Percentiles rank a stretch among this genome's conserved stretches.
Evolutionary conservation across 1,284 basidiomycete genomes (phyloP).

Genomic region (Rhodofomes roseus): DNA sequence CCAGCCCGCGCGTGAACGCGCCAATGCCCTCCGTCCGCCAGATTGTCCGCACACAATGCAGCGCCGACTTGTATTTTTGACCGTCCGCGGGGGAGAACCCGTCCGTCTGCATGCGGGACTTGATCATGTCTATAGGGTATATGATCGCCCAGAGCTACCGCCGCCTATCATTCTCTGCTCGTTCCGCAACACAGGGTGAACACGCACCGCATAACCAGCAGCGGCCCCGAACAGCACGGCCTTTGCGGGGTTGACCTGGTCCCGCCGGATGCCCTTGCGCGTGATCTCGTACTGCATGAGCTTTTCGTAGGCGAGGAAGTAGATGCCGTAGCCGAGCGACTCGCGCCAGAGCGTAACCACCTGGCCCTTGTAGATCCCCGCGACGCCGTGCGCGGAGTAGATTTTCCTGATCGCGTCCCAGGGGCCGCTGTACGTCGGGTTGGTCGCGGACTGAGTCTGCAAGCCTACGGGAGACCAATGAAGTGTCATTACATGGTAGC

Average conservation of each 20-base stretch:
- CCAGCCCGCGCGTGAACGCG: slow-evolving; percentile 88
- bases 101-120: slow-evolving; percentile 94
- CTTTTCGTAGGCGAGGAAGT: slow-evolving; percentile 93
- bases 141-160: slow-evolving; percentile 77
- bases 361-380: slow-evolving; percentile 91
- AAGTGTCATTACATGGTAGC: too few relatives aligned
- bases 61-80: slow-evolving; percentile 77
- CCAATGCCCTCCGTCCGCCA: slow-evolving; percentile 78
- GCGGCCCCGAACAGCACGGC: slow-evolving; percentile 84
- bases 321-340: slow-evolving; percentile 81
- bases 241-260: slow-evolving; percentile 74
- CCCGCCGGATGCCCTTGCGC: slow-evolving; percentile 64
- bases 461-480: slow-evolving; percentile 72
- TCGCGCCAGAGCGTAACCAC: slow-evolving; percentile 88
- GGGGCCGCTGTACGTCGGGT: slow-evolving; percentile 78
- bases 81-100: slow-evolving; percentile 71
- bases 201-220: slow-evolving; percentile 81
- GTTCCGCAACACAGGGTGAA: slow-evolving; percentile 12
- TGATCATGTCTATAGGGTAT: slow-evolving; percentile 94
- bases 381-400: slow-evolving; percentile 67
- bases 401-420: slow-evolving; percentile 86
- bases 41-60: slow-evolving; percentile 81
- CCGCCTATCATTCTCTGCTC: background rate
- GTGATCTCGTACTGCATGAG: slow-evolving; percentile 83
- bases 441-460: slow-evolving; percentile 81